phyloP scores from a whole-genome alignment of 768 basidiomycete species.

The Austroboletus festivus region DNA sequence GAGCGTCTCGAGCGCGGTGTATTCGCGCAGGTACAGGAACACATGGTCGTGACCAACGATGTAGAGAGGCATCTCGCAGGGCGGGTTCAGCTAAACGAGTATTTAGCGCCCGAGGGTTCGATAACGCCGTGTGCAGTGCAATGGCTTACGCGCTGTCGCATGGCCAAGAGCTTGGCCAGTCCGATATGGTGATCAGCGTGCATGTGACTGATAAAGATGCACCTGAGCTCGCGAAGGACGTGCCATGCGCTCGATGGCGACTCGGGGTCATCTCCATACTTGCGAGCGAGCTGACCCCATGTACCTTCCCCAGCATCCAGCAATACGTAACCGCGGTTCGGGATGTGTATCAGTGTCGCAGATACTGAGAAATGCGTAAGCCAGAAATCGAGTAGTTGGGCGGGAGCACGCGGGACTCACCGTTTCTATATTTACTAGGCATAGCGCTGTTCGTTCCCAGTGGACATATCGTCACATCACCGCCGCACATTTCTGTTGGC shows the following conservation, averaged over 20 bases:
- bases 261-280: slow-evolving; percentile 55
- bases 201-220: slow-evolving; percentile 85
- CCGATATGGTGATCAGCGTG: slow-evolving; percentile 95
- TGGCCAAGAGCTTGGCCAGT: slow-evolving; percentile 65
- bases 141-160: slow-evolving; percentile 57
- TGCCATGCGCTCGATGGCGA: slow-evolving; percentile 45
- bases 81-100: slow-evolving; percentile 55
- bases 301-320: slow-evolving; percentile 92
- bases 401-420: no score
- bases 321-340: slow-evolving; percentile 68
- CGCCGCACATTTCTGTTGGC: slow-evolving; percentile 39
- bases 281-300: slow-evolving; percentile 80
- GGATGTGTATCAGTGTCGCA: slow-evolving; percentile 73
- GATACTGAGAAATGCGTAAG: slow-evolving; percentile 48
- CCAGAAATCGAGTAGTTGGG: slow-evolving; percentile 11
- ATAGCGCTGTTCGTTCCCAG: slow-evolving; percentile 88
- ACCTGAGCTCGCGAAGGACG: slow-evolving; percentile 65
- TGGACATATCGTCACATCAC: slow-evolving; percentile 66
- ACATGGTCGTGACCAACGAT: slow-evolving; percentile 59
- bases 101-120: background rate
- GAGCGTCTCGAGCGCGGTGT: slow-evolving; percentile 65
- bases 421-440: slow-evolving; percentile 85
- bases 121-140: background rate
- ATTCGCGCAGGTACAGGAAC: slow-evolving; percentile 69
- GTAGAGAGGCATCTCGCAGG: slow-evolving; percentile 61